Base-by-base conservation (phyloP, 2,329 filamentous ascomycete genomes). In the Coleophoma crateriformis region DNA sequence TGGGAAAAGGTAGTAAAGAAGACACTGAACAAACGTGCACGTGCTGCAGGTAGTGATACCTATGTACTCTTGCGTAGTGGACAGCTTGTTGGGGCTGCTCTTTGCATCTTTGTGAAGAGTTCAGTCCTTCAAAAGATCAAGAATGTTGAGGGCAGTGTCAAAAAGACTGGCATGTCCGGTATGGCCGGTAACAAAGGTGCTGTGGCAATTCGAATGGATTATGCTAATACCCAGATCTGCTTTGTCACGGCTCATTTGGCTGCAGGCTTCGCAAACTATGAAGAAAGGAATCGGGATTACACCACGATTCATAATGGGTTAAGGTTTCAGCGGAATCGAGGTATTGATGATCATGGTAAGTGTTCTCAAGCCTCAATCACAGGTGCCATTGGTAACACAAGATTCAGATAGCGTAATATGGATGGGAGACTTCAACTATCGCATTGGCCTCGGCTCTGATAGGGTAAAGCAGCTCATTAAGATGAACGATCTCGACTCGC, bases 121-220 rank as follows among this genome's bases (percentile, higher is more conserved):
- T 88, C 88, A 50, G 78, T 82, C 11, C 76, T 99, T 34, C 77
- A 76, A 33, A 81, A 86, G 54, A 94, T 99, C 68, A 97, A 96
- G 67, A 96, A 97, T 64, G 94, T 99, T 14, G 94, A 99, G 67
- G 94, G 94, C 6, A 90, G 85, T 58, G 84, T 96, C 52, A 99
- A 96, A 72, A 99, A 96, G 76, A 79, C 78, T 67, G 94, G 94
- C 4, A 84, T 99, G 77, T 96, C 91, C 20, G 94, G 94, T 6
- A 96, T 99, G 77, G 92, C 91, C 27, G 94, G 94, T 19, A 99
- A 99, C 71, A 99, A 99, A 71, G 94, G 94, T 15, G 94, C 94
- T 1, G 95, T 96, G 45, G 94, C 91, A 2, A 96, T 99, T 60
- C 86, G 94, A 4, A 88, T 99, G 68, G 92, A 97, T 55, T 96